Evolutionary conservation across 768 basidiomycete genomes (phyloP).

Genomic region (Fibroporia radiculosa): DNA sequence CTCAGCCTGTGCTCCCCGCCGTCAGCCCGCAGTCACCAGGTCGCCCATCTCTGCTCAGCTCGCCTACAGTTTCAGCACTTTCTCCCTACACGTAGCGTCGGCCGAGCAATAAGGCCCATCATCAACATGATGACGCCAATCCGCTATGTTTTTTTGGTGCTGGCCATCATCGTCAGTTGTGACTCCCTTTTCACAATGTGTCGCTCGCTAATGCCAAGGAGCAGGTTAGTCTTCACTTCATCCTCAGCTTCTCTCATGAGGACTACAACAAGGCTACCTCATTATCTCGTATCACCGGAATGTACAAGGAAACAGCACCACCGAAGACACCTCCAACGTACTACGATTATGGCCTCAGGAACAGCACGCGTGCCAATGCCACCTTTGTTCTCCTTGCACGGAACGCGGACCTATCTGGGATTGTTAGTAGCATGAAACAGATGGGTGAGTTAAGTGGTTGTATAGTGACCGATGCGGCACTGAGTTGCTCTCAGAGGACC

Average conservation of each 20-base stretch:
- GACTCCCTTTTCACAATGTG: not conserved
- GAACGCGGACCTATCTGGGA: slow-evolving; percentile 35
- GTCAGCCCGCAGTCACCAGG: not conserved
- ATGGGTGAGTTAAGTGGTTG: slow-evolving; percentile 26
- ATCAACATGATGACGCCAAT: slow-evolving; percentile 50
- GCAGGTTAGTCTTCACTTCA: slow-evolving; percentile 50
- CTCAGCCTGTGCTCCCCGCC: not conserved
- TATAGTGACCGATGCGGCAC: not conserved
- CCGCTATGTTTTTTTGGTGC: slow-evolving; percentile 45
- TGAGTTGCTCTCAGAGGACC: slow-evolving; percentile 26
- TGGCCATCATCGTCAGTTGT: slow-evolving; percentile 24
- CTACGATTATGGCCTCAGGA: slow-evolving; percentile 20
- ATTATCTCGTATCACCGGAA: slow-evolving; percentile 29
- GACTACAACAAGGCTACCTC: slow-evolving; percentile 42
- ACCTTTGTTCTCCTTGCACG: slow-evolving; percentile 48
- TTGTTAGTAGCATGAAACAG: slow-evolving; percentile 43
- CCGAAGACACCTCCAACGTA: slow-evolving; percentile 6
- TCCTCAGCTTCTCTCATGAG: slow-evolving; percentile 42
- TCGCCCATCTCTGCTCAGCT: not conserved
- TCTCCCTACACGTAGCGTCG: no score
- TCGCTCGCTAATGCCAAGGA: not conserved
- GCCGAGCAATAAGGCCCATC: no score
- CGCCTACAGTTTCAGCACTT: not conserved
- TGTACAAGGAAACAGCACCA: not conserved
- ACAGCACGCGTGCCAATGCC: slow-evolving; percentile 35